Base-by-base conservation (phyloP, 2,329 filamentous ascomycete genomes). In the Phoma herbarum region DNA sequence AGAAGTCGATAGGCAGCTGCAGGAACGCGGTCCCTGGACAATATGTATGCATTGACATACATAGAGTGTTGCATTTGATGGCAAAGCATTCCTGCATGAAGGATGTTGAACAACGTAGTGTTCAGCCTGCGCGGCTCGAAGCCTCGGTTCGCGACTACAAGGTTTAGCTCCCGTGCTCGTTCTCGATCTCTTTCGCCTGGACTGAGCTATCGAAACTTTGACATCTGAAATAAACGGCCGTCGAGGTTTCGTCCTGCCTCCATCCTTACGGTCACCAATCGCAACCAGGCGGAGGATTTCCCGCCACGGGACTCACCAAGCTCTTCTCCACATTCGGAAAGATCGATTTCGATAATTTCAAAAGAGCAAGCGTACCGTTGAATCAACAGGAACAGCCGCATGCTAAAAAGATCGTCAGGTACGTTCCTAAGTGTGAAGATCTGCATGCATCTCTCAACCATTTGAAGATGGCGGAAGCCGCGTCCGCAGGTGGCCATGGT, bases 151-250 rank as follows among this genome's bases (percentile, higher is more conserved):
- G 26, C 23, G 3, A 25, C 10, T 4, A 26, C 12, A 50, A 42
- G 48, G 39, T 54, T 54, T 59, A 59, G 56, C n/a, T 59, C 26
- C 56, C 50, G 50, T 45, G 18, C 31, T 45, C 25, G 51, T 42
- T 42, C 41, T 23, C 33, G 33, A 33, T 35, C 26, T 41, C 31
- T 25, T 37, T 35, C 31, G 46, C 22, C 22, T 12, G 33, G 10
- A 5, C 25, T 18, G 14, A 23, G 23, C 33, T 43, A 42, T 39
- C 41, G 56, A 53, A 59, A 53, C 50, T 50, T 22, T 49, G 26
- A 50, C 22, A 22, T 26, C 28, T 22, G 31, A 37, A 39, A 20
- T 29, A 54, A 54, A 59, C 50, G 50, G 45, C 16, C 16, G 31
- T 25, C 4, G 18, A 28, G 12, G 41, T 12, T 29, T 35, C 41